A percentile compares a stretch with the other conserved stretches of the same genome.
Conservation (phyloP, 2,329 filamentous ascomycete species). For the Colletotrichum sp. region DNA sequence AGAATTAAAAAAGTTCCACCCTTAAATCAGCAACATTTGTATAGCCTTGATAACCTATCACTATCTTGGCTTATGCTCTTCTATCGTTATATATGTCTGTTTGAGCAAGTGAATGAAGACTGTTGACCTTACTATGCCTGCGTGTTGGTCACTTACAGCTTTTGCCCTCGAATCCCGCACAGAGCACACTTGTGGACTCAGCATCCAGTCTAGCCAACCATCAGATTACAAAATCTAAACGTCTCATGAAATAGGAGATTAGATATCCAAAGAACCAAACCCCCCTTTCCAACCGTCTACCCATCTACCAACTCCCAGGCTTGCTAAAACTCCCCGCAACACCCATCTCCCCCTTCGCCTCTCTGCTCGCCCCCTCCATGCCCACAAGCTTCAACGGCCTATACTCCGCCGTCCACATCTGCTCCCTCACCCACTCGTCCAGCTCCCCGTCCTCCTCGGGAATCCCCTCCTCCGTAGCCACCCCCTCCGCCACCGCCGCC, state of each 20-base stretch:
- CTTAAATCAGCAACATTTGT: too few species aligned
- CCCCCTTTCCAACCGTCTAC: not conserved
- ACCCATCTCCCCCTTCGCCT: slow-evolving; percentile 65
- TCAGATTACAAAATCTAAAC: not conserved
- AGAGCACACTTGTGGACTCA: not conserved
- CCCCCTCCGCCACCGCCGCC: slow-evolving; percentile 70
- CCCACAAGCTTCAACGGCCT: slow-evolving; percentile 65
- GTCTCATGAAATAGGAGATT: not conserved
- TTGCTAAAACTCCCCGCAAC: slow-evolving; percentile 44
- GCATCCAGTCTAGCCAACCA: not conserved
- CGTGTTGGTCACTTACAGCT: not conserved
- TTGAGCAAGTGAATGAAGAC: not conserved
- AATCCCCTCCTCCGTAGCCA: slow-evolving; percentile 70
- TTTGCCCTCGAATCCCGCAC: not conserved
- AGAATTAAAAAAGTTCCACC: accelerated
- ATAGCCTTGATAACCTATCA: too few species aligned
- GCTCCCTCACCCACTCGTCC: slow-evolving; percentile 75
- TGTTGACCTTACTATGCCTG: not conserved
- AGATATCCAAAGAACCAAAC: not conserved
- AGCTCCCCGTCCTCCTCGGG: slow-evolving; percentile 60
- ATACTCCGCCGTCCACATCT: slow-evolving; percentile 82
- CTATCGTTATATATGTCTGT: too few species aligned
- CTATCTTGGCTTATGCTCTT: too few species aligned
- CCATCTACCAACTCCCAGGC: slow-evolving; percentile 6
- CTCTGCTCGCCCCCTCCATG: slow-evolving; percentile 54